Base-by-base conservation (phyloP, 2,329 filamentous ascomycete genomes). In the Massarina eburnea region DNA sequence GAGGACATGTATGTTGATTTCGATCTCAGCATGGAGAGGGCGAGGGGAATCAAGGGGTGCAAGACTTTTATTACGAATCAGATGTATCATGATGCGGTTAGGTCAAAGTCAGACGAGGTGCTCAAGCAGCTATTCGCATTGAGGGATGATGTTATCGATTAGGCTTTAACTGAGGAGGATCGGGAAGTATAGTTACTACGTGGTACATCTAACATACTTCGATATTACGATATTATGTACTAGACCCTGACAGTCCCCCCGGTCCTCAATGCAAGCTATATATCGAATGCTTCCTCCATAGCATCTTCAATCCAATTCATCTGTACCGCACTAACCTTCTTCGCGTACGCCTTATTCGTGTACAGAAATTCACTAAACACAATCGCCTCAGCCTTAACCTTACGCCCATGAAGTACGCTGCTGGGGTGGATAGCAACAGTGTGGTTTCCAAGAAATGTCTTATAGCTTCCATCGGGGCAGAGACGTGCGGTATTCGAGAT, bases 1-100 rank as follows among this genome's bases (percentile, higher is more conserved):
- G 86, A 96, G 52, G 91, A 96, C 65, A 94, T 96, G 88, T 96
- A 95, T 61, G 91, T 97, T 22, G 88, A 95, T 62, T 88, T 82
- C 56, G 82, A 82, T 6, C 73, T 91, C 43, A 86, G 88, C 8
- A 79, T 81, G 58, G 82, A 87, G 57, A 95, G 90, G 14, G 89
- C 89, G 8, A 74, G 73, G 32, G 80, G 84, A 61, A 88, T 96
- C 65, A 86, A 82, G 65, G 85, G 84, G 1, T 86, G 83, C 64
- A 91, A 89, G 73, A 84, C 89, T 32, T 94, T 86, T 59, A 82
- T 94, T 62, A 96, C 90, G 30, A 96, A 96, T 66, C 77, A 80
- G 19, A 82, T 95, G 78, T 94, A 94, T 63, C 92, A 97, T 70
- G 86, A 94, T 62, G 92, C 88, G 0, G 68, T 96, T 34, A 79